Base-by-base conservation (phyloP, 129 eudicot genomes). In the Pulicaria dysenterica region DNA sequence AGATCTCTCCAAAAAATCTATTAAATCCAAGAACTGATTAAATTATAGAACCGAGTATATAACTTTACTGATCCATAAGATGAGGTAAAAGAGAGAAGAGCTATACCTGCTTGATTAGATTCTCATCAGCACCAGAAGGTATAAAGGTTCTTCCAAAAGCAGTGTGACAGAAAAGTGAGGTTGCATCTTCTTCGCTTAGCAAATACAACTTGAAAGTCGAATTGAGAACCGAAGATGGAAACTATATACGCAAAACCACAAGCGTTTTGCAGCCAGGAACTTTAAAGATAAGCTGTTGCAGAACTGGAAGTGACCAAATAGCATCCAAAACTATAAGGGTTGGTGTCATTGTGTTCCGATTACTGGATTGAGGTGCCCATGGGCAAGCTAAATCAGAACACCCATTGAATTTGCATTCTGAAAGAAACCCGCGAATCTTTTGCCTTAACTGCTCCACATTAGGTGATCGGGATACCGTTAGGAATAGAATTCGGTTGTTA, bases 381-480 rank as follows among this genome's bases (percentile, higher is more conserved):
- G 79, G 85, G 1, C 88, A 79, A 42, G 74, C 48, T 42, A 59
- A 58, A 42, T 77, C 62, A 19, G 80, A 53, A 60, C 55, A 58
- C 59, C 77, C 87, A 55, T 74, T 64, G 3, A 76, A 34, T 34
- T 58, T 51, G 17, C 60, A 72, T 46, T 83, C 88, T 6, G 87
- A 77, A 60, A 93, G 24, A 73, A 82, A 77, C 45, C 65, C 84
- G 87, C 83, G 72, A 69, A 93, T 93, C 80, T 56, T 72, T 31
- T 60, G 79, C 77, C 86, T 72, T 79, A 89, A 39, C 61, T 80
- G 84, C 71, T 93, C 96, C 42, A 90, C 79, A 63, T 82, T 87
- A 5, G 96, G 98, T 17, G 96, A 93, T 51, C 89, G 98, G 14
- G 98, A 93, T 3, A 93, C 95, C 14, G 87, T 93, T 14, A 89